These are phyloP conservation scores for Hypoxylon rickii DNA, from an alignment of 495 filamentous ascomycete species.

Conservation along the genomic window DNA sequence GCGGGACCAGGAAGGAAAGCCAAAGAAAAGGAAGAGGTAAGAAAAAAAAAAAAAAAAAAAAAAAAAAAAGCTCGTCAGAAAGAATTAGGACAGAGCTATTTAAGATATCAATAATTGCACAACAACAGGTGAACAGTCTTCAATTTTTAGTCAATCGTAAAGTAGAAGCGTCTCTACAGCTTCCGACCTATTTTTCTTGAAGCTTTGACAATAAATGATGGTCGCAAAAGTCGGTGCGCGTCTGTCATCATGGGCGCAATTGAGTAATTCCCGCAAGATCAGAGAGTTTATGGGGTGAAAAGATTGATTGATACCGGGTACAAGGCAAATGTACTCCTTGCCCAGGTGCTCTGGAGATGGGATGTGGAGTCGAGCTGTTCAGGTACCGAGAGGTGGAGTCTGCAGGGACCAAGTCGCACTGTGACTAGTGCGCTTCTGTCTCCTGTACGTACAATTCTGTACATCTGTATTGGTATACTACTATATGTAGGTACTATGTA, in stretches of 20 bases:
- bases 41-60: conserved; percentile 1
- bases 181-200: conserved; percentile 8
- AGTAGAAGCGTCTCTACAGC: conserved; percentile 20
- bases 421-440: conserved; percentile 9
- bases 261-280: conserved; percentile 37
- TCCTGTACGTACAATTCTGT: background rate
- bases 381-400: conserved; percentile 34
- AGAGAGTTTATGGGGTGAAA: conserved; percentile 29
- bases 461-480: too few species aligned
- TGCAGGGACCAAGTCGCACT: conserved; percentile 34
- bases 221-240: conserved; percentile 29
- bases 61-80: conserved; percentile 22
- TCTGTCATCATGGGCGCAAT: conserved; percentile 29
- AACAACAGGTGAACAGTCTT: background rate
- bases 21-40: conserved; percentile 4
- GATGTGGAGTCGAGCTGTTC: conserved; percentile 34
- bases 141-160: conserved; percentile 30
- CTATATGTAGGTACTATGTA: too few species aligned
- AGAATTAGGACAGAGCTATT: conserved; percentile 23
- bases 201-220: conserved; percentile 21
- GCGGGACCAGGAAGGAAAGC: too few species aligned
- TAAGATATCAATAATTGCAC: conserved; percentile 14
- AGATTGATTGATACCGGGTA: too few species aligned
- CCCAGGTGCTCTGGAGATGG: conserved; percentile 30
- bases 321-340: too few species aligned